phyloP scores from a whole-genome alignment of 192 early-diverging fungal genomes.

The Thamnidium elegans region DNA sequence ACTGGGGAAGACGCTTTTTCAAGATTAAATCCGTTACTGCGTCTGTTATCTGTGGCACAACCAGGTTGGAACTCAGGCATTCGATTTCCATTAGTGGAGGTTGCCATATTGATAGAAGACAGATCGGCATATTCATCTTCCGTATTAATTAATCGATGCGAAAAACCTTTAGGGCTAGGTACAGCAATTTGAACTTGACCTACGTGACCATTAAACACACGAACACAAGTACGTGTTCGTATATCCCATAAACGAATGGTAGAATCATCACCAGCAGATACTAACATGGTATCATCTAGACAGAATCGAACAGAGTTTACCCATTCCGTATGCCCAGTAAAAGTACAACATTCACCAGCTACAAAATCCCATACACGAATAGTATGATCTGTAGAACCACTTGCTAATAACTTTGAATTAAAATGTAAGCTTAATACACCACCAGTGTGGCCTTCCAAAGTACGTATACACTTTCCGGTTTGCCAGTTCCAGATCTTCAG shows the following conservation, averaged over 20 bases:
- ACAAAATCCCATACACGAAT: conserved; percentile 87
- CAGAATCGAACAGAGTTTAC: conserved; percentile 86
- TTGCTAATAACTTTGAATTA: conserved; percentile 70
- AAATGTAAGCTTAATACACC: conserved; percentile 88
- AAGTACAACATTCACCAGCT: conserved; percentile 61
- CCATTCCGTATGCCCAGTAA: conserved; percentile 87
- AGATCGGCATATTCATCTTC: background rate
- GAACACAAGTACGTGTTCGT: conserved; percentile 61
- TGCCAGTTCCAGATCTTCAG: conserved; percentile 92
- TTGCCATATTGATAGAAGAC: background rate
- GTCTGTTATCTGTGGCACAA: conserved; percentile 27
- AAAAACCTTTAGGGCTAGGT: conserved; percentile 27
- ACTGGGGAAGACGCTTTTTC: background rate
- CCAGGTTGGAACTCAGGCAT: conserved; percentile 16
- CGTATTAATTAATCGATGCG: conserved; percentile 33
- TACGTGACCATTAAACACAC: conserved; percentile 68
- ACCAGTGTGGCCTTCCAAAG: conserved; percentile 70
- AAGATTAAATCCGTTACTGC: background rate
- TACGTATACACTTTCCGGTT: conserved; percentile 83
- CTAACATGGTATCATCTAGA: conserved; percentile 57
- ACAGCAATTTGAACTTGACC: conserved; percentile 66
- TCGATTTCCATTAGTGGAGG: background rate
- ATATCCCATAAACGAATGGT: conserved; percentile 87
- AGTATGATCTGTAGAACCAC: conserved; percentile 79
- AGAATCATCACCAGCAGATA: conserved; percentile 89